Conservation (phyloP, 148 eudicot genomes). For the Camellia lanceoleosa region DNA sequence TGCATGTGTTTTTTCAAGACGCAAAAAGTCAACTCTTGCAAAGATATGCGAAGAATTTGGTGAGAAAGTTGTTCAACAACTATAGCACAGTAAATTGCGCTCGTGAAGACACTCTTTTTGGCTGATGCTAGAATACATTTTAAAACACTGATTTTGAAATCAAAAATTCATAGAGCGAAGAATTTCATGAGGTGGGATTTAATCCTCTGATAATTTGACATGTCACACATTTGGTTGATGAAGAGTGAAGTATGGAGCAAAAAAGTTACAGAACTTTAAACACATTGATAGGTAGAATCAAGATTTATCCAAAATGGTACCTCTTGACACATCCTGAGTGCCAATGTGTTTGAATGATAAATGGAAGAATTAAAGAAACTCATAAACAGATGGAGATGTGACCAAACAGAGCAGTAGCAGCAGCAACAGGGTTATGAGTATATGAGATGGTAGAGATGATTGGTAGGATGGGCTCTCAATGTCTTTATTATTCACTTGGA, state of each 20-base stretch:
- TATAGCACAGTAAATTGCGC: no score
- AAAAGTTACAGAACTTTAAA: background rate
- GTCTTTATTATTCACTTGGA: no score
- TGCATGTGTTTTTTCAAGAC: no score
- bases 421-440: background rate
- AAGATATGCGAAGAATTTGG: no score
- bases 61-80: no score
- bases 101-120: no score
- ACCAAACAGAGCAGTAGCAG: background rate
- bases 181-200: background rate
- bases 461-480: no score
- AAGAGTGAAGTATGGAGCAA: background rate
- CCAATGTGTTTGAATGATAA: background rate
- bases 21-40: no score
- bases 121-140: no score
- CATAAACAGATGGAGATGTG: background rate
- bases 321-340: background rate
- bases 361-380: background rate
- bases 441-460: background rate
- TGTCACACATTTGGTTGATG: background rate
- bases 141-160: no score
- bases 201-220: background rate
- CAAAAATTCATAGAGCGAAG: no score
- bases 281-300: no score
- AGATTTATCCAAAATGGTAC: background rate